phyloP scores from a whole-genome alignment of 495 filamentous ascomycete genomes.

The Aspergillus carlsbadensis region DNA sequence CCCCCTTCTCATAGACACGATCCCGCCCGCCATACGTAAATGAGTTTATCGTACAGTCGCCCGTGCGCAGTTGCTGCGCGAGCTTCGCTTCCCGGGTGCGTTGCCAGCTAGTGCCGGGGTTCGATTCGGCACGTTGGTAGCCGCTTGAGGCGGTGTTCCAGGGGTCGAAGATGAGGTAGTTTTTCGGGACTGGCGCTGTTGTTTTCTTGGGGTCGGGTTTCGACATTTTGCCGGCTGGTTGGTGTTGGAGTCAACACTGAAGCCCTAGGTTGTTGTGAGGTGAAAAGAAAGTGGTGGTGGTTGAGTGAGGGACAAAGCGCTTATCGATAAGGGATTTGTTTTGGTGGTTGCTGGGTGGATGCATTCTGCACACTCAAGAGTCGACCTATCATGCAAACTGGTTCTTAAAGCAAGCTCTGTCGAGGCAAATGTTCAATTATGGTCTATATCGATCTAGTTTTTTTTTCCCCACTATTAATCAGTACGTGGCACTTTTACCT shows the following conservation, averaged over 20 bases:
- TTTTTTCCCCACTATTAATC: too few relatives aligned
- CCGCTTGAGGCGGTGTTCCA: conserved; percentile 82
- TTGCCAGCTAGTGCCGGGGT: conserved; percentile 64
- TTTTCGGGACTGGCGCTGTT: conserved; percentile 13
- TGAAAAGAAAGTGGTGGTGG: background rate
- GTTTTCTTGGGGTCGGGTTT: background rate
- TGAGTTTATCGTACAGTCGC: conserved; percentile 12
- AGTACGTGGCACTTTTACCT: too few relatives aligned
- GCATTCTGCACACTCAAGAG: too few relatives aligned
- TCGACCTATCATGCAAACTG: too few relatives aligned
- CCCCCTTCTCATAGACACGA: conserved; percentile 8
- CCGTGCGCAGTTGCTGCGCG: conserved; percentile 57
- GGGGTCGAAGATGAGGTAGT: conserved; percentile 63
- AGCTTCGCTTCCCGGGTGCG: conserved; percentile 66
- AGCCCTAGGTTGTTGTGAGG: background rate
- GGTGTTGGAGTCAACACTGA: background rate
- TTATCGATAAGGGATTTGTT: conserved; percentile 4
- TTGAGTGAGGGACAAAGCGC: background rate
- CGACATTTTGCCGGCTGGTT: conserved; percentile 1
- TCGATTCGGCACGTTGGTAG: conserved; percentile 72
- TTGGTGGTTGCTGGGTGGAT: background rate
- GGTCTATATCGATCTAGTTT: too few relatives aligned
- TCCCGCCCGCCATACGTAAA: background rate
- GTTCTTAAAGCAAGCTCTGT: too few relatives aligned
- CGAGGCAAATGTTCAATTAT: too few relatives aligned